Conservation (phyloP, 805 yeast species). For the Candida nitratophila region DNA sequence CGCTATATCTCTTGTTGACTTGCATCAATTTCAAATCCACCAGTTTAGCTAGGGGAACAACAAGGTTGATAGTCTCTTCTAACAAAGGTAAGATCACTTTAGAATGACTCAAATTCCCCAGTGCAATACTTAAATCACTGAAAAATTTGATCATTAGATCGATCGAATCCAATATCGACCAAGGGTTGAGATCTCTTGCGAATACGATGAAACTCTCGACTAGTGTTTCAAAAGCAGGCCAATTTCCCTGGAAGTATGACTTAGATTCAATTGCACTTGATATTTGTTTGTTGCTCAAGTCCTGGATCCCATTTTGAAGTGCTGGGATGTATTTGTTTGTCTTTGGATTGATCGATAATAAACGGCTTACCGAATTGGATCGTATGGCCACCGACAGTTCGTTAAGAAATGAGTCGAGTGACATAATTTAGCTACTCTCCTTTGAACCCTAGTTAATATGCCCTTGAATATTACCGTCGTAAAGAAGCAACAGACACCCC, state of each 20-base stretch:
- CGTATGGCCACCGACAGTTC: constrained; percentile 6
- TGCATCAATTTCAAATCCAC: constrained; percentile 35
- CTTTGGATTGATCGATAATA: constrained; percentile 16
- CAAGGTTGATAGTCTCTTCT: constrained; percentile 26
- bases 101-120: constrained; percentile 34
- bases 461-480: no score
- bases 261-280: constrained; percentile 22
- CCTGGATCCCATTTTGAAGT: constrained; percentile 20
- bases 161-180: constrained; percentile 47
- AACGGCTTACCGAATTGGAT: constrained; percentile 5
- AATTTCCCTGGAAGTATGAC: constrained; percentile 26
- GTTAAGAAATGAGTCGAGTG: constrained; percentile 8
- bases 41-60: constrained; percentile 39
- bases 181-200: constrained; percentile 46
- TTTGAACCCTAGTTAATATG: no score
- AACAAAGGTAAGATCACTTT: constrained; percentile 32
- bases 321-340: constrained; percentile 15
- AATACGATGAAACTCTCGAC: constrained; percentile 35
- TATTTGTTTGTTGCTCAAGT: constrained; percentile 12
- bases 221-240: constrained; percentile 38
- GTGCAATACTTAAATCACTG: constrained; percentile 41
- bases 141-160: constrained; percentile 43
- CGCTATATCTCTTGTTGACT: constrained; percentile 22
- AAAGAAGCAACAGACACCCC: no score
- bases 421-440: no score